Percentiles rank a stretch among this genome's conserved stretches.
Conservation (phyloP, 139 green algal species). For the Micractinium sp. region DNA sequence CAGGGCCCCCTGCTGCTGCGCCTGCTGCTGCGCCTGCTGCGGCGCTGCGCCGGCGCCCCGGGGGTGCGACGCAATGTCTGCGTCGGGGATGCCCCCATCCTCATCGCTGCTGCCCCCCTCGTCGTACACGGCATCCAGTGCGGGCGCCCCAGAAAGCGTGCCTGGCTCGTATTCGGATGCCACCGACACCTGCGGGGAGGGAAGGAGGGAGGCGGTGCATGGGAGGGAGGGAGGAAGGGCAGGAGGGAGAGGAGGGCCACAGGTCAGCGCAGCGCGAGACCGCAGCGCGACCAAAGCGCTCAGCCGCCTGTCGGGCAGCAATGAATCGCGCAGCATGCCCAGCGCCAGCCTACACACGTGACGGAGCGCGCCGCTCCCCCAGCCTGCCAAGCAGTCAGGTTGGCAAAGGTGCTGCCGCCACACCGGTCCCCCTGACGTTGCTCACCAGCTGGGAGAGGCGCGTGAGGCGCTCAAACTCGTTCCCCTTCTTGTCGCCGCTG, state of each 20-base stretch:
- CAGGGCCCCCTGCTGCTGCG: not conserved
- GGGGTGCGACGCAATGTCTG: not conserved
- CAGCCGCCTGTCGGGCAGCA: no score
- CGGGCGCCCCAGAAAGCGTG: not conserved
- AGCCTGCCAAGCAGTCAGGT: no score
- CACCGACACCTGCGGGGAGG: not conserved
- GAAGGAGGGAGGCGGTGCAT: no score
- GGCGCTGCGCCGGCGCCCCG: not conserved
- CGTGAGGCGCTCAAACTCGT: not conserved
- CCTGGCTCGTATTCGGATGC: slow-evolving; percentile 12
- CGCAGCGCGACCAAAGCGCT: no score
- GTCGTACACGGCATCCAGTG: not conserved
- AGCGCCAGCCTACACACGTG: no score
- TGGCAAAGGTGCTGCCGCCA: no score
- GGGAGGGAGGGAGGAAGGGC: no score
- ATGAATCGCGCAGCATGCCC: no score
- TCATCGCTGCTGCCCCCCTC: not conserved
- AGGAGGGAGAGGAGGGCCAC: no score
- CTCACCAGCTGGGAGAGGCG: slow-evolving; percentile 5
- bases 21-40: not conserved
- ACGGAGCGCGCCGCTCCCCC: no score
- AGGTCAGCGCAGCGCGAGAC: no score
- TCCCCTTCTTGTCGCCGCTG: slow-evolving; percentile 29
- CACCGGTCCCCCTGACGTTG: no score
- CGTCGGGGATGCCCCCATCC: not conserved